phyloP scores from a whole-genome alignment of 2,329 filamentous ascomycete species.

The Aureobasidium sp. region DNA sequence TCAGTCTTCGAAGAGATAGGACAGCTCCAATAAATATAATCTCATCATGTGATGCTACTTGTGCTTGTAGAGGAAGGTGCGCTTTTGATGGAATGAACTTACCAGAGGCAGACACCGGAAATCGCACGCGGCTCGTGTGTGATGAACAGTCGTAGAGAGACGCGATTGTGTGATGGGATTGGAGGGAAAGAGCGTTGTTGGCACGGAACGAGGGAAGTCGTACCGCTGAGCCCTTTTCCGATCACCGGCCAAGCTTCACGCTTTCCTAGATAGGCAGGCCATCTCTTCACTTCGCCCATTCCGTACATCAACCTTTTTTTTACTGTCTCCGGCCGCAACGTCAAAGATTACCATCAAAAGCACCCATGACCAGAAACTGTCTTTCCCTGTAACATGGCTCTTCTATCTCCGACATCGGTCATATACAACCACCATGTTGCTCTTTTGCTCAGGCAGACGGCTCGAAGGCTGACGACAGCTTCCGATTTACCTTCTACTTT shows the following conservation, averaged over 20 bases:
- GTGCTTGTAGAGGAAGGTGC: neutral
- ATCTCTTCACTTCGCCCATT: neutral
- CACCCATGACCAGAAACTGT: neutral
- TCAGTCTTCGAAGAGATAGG: conserved; percentile 18
- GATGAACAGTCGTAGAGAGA: neutral
- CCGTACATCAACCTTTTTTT: neutral
- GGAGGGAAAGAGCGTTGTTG: neutral
- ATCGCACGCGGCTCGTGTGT: neutral
- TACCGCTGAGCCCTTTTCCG: neutral
- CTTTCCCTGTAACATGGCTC: neutral
- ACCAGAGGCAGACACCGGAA: neutral
- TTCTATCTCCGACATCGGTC: conserved; percentile 7
- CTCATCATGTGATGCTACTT: conserved; percentile 15
- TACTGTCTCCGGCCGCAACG: neutral
- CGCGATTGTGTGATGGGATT: conserved; percentile 3
- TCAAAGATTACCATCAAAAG: neutral
- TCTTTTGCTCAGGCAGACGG: neutral
- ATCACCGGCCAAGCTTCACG: neutral
- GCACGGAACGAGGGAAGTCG: neutral
- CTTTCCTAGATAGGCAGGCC: conserved; percentile 2
- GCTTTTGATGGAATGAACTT: neutral
- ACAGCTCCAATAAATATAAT: conserved; percentile 19
- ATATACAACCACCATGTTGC: neutral
- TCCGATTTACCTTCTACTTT: conserved; percentile 13
- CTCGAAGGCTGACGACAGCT: conserved; percentile 4